Base-by-base conservation (phyloP, 2,329 filamentous ascomycete species). In the Trichoderma sp. region DNA sequence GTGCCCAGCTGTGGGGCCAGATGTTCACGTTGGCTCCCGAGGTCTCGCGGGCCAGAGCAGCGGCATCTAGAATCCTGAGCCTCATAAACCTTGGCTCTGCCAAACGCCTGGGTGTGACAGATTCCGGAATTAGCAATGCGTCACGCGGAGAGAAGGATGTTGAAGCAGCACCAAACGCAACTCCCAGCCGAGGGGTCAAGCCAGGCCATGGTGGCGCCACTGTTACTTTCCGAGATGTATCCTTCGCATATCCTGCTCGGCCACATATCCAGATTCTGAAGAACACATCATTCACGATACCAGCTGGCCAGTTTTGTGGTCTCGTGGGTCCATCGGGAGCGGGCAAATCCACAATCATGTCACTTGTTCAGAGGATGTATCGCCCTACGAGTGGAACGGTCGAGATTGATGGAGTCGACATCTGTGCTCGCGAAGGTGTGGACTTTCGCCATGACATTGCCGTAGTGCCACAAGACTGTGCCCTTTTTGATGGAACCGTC, bases 21-120 rank as follows among this genome's bases (percentile, higher is more conserved):
- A 88, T 93, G 78, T 93, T 94, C 76, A 88, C 88, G 28, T 85
- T 94, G 1, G 90, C 91, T 0, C 91, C 91, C 0, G 91, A 94
- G 71, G 84, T 94, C n/a, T 88, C 90, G 1, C 86, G 87, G 55
- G 91, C 91, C 0, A 85, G 85, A 34, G 82, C 83, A 1, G 89
- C 91, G 3, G 86, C 88, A 13, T 84, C 84, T 6, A 82, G 87
- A 43, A 87, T 91, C 56, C 79, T 86, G 65, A 81, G 78, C 69
- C 77, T 87, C 30, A 82, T 87, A 60, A 80, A 83, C 56, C 76
- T 86, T 3, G 81, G 82, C 2, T 80, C 76, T 16, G 74, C 75
- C 6, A 73, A 75, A 59, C 70, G 73, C 6, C 60, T 75, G 0
- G 64, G 70, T 1, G 68, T 43, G 11, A 73, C 70, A 24, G 69